phyloP scores from a whole-genome alignment of 352 stramenopile genomes.

The Thalassiosira livingstoniorum region DNA sequence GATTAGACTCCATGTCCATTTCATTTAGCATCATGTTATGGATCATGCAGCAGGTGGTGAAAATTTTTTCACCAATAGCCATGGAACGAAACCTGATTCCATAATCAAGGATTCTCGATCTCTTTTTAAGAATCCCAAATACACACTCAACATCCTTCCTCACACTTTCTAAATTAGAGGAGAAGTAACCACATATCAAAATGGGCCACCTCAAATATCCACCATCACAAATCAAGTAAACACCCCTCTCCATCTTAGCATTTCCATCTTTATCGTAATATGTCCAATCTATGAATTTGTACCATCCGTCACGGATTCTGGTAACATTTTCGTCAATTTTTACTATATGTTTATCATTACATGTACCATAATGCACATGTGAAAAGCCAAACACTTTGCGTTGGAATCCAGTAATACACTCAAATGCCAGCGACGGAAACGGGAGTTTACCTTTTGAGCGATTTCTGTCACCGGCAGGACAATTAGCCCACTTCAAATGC shows the following conservation, averaged over 20 bases:
- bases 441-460: constrained; percentile 32
- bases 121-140: constrained; percentile 58
- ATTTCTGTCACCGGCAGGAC: constrained; percentile 31
- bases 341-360: constrained; percentile 56
- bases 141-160: constrained; percentile 62
- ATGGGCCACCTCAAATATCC: constrained; percentile 35
- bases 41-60: constrained; percentile 58
- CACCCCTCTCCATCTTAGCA: background rate
- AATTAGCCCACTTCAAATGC: constrained; percentile 50
- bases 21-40: constrained; percentile 57
- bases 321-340: constrained; percentile 38
- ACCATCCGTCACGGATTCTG: constrained; percentile 33
- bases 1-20: constrained; percentile 10
- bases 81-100: constrained; percentile 35
- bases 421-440: constrained; percentile 49
- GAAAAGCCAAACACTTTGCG: constrained; percentile 30
- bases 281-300: background rate
- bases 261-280: background rate
- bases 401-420: constrained; percentile 36
- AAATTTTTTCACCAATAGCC: constrained; percentile 36
- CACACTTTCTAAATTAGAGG: constrained; percentile 28
- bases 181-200: constrained; percentile 42
- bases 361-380: constrained; percentile 18
- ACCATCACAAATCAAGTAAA: constrained; percentile 54
- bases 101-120: constrained; percentile 45